phyloP scores from a whole-genome alignment of 192 early-diverging fungal genomes.

The Coemansia sp. region DNA sequence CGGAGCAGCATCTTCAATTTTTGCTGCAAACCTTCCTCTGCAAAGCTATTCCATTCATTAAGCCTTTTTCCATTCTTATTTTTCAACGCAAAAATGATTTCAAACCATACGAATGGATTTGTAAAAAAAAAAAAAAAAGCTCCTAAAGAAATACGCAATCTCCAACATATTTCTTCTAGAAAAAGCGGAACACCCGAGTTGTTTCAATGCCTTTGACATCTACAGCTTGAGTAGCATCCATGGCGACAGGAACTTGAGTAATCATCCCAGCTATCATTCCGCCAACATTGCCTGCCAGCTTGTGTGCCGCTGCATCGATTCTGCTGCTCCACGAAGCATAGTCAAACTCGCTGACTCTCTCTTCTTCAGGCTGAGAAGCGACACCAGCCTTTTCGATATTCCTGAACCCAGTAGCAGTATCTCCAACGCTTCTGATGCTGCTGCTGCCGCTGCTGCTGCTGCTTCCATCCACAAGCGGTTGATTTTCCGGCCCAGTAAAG shows the following conservation, averaged over 20 bases:
- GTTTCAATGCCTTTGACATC: not conserved
- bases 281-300: slow-evolving; percentile 36
- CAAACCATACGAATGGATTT: too few relatives aligned
- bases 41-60: slow-evolving; percentile 1
- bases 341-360: slow-evolving; percentile 22
- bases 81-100: too few relatives aligned
- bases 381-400: not conserved
- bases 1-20: not conserved
- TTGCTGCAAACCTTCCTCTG: not conserved
- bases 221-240: not conserved
- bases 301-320: slow-evolving; percentile 38
- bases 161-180: not conserved
- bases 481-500: not conserved
- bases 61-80: not conserved
- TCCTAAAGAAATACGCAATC: too few relatives aligned
- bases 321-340: slow-evolving; percentile 41
- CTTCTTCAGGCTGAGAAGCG: not conserved
- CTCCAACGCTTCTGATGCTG: not conserved
- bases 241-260: not conserved
- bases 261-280: slow-evolving; percentile 29
- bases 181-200: not conserved
- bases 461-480: not conserved
- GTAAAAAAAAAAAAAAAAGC: too few relatives aligned
- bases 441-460: too few relatives aligned
- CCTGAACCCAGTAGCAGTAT: not conserved